These are phyloP conservation scores for Pecoramyces ruminantium DNA, from an alignment of 192 early-diverging fungal species.

Conservation along the genomic window DNA sequence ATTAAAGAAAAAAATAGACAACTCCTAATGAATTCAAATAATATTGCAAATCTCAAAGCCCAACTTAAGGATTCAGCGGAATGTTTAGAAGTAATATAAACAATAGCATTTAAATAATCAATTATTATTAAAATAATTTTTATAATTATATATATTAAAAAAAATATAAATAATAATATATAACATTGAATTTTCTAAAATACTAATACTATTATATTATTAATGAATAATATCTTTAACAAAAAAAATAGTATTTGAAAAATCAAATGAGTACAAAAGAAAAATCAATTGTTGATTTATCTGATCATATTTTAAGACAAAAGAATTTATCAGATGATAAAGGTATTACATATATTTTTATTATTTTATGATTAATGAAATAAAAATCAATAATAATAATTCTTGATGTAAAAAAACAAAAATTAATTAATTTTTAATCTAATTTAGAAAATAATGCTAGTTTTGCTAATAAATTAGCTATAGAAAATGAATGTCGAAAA, in stretches of 20 bases:
- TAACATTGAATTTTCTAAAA: too few relatives aligned
- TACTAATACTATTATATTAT: too few relatives aligned
- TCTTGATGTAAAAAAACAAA: too few relatives aligned
- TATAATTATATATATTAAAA: too few relatives aligned
- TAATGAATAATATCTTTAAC: too few relatives aligned
- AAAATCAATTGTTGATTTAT: neutral
- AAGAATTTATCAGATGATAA: neutral
- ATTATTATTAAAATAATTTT: too few relatives aligned
- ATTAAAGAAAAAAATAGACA: neutral
- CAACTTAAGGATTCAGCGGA: neutral
- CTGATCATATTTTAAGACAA: neutral
- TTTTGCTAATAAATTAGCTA: neutral
- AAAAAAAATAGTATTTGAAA: neutral
- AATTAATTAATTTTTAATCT: too few relatives aligned
- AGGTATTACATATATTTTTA: too few relatives aligned
- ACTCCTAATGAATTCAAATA: neutral
- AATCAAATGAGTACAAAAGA: neutral
- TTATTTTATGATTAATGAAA: too few relatives aligned
- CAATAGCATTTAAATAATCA: too few relatives aligned
- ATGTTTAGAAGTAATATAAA: neutral
- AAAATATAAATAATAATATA: too few relatives aligned
- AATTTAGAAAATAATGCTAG: neutral
- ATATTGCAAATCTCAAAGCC: neutral
- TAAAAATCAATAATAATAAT: too few relatives aligned
- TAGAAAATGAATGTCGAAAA: neutral